Conservation (phyloP, 306 rosid genomes). For the Oxytropis ochrocephala region DNA sequence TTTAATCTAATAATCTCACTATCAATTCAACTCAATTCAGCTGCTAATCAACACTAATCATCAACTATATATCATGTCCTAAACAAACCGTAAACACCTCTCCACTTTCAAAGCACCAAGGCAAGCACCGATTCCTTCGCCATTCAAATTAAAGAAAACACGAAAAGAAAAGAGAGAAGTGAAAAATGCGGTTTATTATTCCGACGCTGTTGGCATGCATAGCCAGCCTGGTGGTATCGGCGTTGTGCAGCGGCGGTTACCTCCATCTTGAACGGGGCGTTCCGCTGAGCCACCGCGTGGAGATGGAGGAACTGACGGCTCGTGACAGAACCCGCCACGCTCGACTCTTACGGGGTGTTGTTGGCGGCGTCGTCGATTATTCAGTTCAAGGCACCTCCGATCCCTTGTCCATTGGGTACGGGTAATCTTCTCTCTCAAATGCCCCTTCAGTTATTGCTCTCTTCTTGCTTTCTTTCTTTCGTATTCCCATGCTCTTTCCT, state of each 20-base stretch:
- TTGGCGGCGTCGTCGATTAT: conserved; percentile 69
- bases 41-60: background rate
- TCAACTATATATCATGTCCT: background rate
- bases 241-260: conserved; percentile 33
- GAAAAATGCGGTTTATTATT: conserved; percentile 44
- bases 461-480: background rate
- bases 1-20: background rate
- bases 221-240: conserved; percentile 28
- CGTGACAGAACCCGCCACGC: conserved; percentile 66
- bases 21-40: background rate
- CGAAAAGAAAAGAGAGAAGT: background rate
- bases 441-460: background rate
- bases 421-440: conserved; percentile 9
- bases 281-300: conserved; percentile 42
- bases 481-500: background rate
- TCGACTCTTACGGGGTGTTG: conserved; percentile 53
- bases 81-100: background rate
- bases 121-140: conserved; percentile 11
- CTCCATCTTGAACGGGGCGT: conserved; percentile 57
- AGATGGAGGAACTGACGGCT: conserved; percentile 50
- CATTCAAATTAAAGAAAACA: conserved; percentile 10
- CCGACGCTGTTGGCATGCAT: conserved; percentile 20
- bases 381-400: conserved; percentile 74
- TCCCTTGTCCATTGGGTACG: conserved; percentile 68
- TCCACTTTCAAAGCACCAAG: conserved; percentile 34